A percentile compares a stretch with the other conserved stretches of the same genome.
Conservation (phyloP, 768 basidiomycete genomes). For the Mycena vulgaris region DNA sequence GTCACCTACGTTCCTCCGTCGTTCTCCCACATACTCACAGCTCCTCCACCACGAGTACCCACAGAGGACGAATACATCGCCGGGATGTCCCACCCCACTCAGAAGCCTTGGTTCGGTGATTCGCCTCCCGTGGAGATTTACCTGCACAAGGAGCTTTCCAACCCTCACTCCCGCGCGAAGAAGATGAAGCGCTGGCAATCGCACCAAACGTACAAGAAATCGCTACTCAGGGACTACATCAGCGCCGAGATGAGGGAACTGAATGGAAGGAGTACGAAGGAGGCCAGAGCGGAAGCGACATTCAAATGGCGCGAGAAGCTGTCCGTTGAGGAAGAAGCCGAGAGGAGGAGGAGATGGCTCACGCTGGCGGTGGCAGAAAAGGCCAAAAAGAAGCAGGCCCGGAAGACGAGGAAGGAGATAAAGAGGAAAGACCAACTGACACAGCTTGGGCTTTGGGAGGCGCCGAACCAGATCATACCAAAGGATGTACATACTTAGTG, state of each 20-base stretch:
- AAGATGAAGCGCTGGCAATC: slow-evolving; percentile 84
- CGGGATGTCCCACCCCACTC: slow-evolving; percentile 69
- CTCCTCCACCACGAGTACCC: slow-evolving; percentile 57
- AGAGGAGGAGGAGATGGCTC: slow-evolving; percentile 74
- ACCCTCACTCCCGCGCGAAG: slow-evolving; percentile 88
- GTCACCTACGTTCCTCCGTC: slow-evolving; percentile 81
- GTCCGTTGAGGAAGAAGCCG: slow-evolving; percentile 69
- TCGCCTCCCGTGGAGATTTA: slow-evolving; percentile 76
- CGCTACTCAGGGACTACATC: slow-evolving; percentile 68
- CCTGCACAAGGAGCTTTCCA: slow-evolving; percentile 79
- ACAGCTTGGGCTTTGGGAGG: slow-evolving; percentile 66
- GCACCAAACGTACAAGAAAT: slow-evolving; percentile 62
- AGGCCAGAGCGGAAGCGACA: slow-evolving; percentile 80
- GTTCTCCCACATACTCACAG: slow-evolving; percentile 56
- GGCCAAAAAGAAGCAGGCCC: slow-evolving; percentile 69
- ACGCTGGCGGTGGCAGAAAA: slow-evolving; percentile 63
- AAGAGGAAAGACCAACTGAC: slow-evolving; percentile 71
- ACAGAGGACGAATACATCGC: slow-evolving; percentile 73
- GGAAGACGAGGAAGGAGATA: slow-evolving; percentile 66
- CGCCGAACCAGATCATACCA: slow-evolving; percentile 75
- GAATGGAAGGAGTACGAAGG: slow-evolving; percentile 71
- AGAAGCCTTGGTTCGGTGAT: slow-evolving; percentile 60
- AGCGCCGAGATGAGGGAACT: slow-evolving; percentile 68
- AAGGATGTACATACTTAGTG: slow-evolving; percentile 28
- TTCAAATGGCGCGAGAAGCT: slow-evolving; percentile 80